Percentiles rank a stretch among this genome's conserved stretches.
Conservation (phyloP, 2,329 filamentous ascomycete species). For the Apiospora saccharicola region DNA sequence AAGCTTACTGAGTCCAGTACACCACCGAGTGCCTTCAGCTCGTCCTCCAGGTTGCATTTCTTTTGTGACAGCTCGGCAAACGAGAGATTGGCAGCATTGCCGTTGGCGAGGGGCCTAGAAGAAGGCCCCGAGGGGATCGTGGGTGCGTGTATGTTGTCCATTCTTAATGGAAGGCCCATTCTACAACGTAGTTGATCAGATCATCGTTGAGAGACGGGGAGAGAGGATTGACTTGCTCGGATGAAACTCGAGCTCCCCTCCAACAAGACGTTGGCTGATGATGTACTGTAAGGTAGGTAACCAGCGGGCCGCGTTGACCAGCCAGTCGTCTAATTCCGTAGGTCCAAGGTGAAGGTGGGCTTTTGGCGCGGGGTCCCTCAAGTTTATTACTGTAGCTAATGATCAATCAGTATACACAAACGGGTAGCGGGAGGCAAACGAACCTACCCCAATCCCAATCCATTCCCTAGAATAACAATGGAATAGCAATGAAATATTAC, state of each 20-base stretch:
- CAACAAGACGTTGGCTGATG: background rate
- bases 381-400: background rate
- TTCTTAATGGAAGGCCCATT: slow-evolving; percentile 50
- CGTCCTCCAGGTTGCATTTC: slow-evolving; percentile 85
- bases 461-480: background rate
- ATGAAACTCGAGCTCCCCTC: background rate
- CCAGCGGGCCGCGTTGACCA: slow-evolving; percentile 13
- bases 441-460: background rate
- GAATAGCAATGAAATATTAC: too few relatives aligned
- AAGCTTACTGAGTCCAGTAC: slow-evolving; percentile 84
- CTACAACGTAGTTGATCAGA: slow-evolving; percentile 30
- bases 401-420: background rate
- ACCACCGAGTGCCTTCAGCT: slow-evolving; percentile 82
- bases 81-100: slow-evolving; percentile 68
- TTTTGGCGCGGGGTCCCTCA: slow-evolving; percentile 9
- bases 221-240: background rate
- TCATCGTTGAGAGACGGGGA: slow-evolving; percentile 31
- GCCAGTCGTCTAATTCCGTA: background rate
- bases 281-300: background rate
- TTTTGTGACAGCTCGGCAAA: slow-evolving; percentile 82
- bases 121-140: slow-evolving; percentile 77
- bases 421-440: slow-evolving; percentile 13
- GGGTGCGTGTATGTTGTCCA: slow-evolving; percentile 66
- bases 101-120: slow-evolving; percentile 66
- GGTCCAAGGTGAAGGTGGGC: background rate